Percentiles rank a stretch among this genome's conserved stretches.
Conservation (phyloP, 129 eudicot genomes). For the Erigeron canadensis region DNA sequence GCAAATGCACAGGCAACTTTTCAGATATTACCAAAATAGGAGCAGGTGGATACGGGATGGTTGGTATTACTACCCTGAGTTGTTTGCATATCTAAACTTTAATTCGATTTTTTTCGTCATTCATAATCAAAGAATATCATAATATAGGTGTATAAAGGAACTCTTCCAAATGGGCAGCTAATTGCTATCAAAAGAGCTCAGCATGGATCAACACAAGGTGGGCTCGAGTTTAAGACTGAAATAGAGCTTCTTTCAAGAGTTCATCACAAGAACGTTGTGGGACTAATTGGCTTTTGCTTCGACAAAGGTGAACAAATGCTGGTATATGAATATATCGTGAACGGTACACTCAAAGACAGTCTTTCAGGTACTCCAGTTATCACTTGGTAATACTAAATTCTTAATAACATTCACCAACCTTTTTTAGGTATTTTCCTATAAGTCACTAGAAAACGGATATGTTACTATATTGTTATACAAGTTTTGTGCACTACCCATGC, state of each 20-base stretch:
- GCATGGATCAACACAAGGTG: conserved; percentile 49
- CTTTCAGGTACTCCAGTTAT: conserved; percentile 32
- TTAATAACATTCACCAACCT: too few relatives aligned
- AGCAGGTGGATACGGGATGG: conserved; percentile 76
- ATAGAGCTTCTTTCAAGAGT: conserved; percentile 53
- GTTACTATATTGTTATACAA: too few relatives aligned
- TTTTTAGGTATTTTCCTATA: too few relatives aligned
- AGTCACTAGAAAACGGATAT: too few relatives aligned
- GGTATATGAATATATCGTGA: conserved; percentile 44
- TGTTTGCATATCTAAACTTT: not conserved
- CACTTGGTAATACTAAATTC: too few relatives aligned
- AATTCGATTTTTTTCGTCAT: not conserved
- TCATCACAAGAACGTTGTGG: conserved; percentile 51
- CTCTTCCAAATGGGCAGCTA: conserved; percentile 49
- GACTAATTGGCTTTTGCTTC: conserved; percentile 46
- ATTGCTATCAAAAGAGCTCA: conserved; percentile 71
- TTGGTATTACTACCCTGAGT: conserved; percentile 13
- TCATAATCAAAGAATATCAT: not conserved
- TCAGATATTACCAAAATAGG: conserved; percentile 54
- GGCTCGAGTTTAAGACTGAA: conserved; percentile 51
- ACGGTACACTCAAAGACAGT: conserved; percentile 36
- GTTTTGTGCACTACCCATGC: too few relatives aligned
- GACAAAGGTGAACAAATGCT: conserved; percentile 51
- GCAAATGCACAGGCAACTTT: conserved; percentile 54
- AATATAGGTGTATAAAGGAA: conserved; percentile 62